Evolutionary conservation across 2,329 filamentous ascomycete species (phyloP).

Genomic region (Dryadomyces sulphureus): DNA sequence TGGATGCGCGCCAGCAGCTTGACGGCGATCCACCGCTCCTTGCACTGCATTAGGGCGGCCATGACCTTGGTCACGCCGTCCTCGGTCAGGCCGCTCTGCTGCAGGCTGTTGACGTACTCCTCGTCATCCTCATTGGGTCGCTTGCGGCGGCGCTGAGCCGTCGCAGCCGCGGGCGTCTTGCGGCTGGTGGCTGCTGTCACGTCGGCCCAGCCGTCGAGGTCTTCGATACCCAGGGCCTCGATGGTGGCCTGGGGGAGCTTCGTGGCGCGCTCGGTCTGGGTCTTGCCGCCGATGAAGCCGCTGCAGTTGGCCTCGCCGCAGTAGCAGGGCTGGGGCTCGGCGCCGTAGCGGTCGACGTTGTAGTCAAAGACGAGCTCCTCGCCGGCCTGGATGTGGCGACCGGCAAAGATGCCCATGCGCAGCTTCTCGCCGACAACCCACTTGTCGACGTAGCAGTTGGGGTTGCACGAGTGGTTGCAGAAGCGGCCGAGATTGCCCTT

Average conservation of each 20-base stretch:
- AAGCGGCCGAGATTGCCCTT: constrained; percentile 93
- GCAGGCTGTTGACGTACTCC: constrained; percentile 83
- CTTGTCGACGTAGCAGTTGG: constrained; percentile 98
- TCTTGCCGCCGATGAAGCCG: constrained; percentile 94
- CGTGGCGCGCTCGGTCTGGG: constrained; percentile 87
- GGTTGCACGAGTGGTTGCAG: constrained; percentile 98
- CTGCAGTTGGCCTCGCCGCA: constrained; percentile 90
- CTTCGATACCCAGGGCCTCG: constrained; percentile 90
- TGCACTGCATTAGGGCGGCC: constrained; percentile 92
- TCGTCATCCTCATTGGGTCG: constrained; percentile 83
- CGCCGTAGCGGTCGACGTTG: constrained; percentile 96
- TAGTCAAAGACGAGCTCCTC: constrained; percentile 99
- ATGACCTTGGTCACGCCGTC: constrained; percentile 85
- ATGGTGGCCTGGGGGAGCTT: constrained; percentile 82
- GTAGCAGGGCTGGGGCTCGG: constrained; percentile 92
- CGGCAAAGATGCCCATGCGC: constrained; percentile 96
- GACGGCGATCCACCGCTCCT: constrained; percentile 98
- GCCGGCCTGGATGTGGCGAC: constrained; percentile 68
- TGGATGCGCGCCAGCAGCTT: constrained; percentile 86
- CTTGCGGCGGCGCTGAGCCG: constrained; percentile 51
- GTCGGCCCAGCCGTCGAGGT: constrained; percentile 83
- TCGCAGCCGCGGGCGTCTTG: constrained; percentile 23
- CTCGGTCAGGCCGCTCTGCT: constrained; percentile 65
- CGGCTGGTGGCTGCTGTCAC: constrained; percentile 62
- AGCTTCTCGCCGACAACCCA: constrained; percentile 97